Evolutionary conservation across 768 basidiomycete genomes (phyloP).

Genomic region (Auricularia sp.): DNA sequence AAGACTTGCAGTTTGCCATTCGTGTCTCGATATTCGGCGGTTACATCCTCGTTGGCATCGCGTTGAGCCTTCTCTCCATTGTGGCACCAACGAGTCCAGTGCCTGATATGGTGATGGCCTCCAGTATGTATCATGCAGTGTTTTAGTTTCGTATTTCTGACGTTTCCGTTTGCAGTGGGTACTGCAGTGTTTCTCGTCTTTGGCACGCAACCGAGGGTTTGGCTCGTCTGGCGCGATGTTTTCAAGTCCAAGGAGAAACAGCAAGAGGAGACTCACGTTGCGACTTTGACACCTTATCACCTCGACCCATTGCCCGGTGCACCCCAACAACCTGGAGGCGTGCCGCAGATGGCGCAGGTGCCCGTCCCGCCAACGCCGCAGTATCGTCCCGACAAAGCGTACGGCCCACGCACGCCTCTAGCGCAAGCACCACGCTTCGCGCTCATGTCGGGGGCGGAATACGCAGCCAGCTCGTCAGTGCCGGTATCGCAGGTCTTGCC

Average conservation of each 20-base stretch:
- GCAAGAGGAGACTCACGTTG: not conserved
- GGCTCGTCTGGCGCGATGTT: not conserved
- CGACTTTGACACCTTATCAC: not conserved
- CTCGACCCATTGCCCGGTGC: not conserved
- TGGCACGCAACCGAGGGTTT: slow-evolving; percentile 27
- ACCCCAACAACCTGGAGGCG: not conserved
- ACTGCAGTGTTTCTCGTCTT: slow-evolving; percentile 37
- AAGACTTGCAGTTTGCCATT: slow-evolving; percentile 35
- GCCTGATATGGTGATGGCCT: slow-evolving; percentile 39
- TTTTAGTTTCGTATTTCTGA: not conserved
- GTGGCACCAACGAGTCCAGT: slow-evolving; percentile 33
- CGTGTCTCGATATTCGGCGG: slow-evolving; percentile 38
- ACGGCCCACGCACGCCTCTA: not conserved
- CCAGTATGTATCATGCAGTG: slow-evolving; percentile 23
- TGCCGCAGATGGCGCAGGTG: not conserved
- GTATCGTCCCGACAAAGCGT: not conserved
- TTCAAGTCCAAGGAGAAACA: not conserved
- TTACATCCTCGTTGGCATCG: slow-evolving; percentile 33
- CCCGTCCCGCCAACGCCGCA: not conserved
- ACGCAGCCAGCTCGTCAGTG: not conserved
- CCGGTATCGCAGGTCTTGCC: not conserved
- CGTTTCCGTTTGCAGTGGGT: slow-evolving; percentile 24
- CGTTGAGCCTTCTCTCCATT: slow-evolving; percentile 38
- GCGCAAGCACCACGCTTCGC: not conserved
- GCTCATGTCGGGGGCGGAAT: not conserved